These are phyloP conservation scores for Punica granatum DNA, from an alignment of 345 rosid species.

Conservation along the genomic window DNA sequence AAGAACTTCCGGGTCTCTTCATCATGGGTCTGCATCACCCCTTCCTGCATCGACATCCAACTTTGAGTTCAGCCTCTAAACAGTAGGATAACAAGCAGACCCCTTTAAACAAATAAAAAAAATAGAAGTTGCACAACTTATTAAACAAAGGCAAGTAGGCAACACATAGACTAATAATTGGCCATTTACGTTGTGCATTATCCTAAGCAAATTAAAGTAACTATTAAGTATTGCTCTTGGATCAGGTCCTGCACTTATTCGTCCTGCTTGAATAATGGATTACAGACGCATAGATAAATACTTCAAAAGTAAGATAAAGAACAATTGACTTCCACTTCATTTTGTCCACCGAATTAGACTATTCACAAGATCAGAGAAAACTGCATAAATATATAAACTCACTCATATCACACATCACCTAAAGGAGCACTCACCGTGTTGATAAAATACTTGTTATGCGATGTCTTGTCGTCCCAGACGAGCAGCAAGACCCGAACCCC, in stretches of 20 bases:
- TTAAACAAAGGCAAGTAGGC: not conserved
- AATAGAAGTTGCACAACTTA: not conserved
- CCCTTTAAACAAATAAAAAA: not conserved
- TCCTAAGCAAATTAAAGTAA: not conserved
- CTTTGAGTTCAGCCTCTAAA: not conserved
- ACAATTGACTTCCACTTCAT: not conserved
- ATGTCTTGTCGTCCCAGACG: slow-evolving; percentile 93
- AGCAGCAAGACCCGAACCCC: slow-evolving; percentile 84
- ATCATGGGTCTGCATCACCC: slow-evolving; percentile 89
- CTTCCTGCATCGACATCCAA: slow-evolving; percentile 38
- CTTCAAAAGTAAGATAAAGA: not conserved
- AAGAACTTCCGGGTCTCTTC: slow-evolving; percentile 88
- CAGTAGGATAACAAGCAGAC: not conserved
- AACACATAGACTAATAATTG: not conserved
- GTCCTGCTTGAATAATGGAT: not conserved
- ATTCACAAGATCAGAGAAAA: not conserved
- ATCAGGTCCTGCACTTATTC: not conserved
- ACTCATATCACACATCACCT: not conserved
- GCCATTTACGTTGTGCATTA: not conserved
- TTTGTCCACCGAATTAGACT: not conserved
- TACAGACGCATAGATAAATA: not conserved
- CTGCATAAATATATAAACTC: too few relatives aligned
- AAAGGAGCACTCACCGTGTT: slow-evolving; percentile 32
- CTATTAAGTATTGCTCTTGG: not conserved
- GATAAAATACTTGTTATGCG: slow-evolving; percentile 59